Percentiles rank a stretch among this genome's conserved stretches.
Conservation (phyloP, 192 early-diverging fungal genomes). For the Gaertneriomyces semiglobifer region DNA sequence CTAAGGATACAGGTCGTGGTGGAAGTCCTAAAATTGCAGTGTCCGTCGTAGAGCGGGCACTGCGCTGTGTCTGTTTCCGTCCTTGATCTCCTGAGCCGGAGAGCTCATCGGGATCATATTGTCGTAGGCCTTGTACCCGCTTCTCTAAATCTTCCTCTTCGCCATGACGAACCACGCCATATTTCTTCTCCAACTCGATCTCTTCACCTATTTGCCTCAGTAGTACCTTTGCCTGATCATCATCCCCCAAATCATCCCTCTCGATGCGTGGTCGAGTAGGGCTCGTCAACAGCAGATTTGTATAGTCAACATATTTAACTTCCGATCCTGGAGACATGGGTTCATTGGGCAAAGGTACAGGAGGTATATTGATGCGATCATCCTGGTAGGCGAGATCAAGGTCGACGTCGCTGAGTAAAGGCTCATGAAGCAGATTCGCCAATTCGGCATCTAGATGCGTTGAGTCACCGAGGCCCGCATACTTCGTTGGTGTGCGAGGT, state of each 20-base stretch:
- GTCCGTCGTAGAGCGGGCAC: background rate
- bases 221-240: conserved; percentile 20
- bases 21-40: conserved; percentile 10
- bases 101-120: conserved; percentile 5
- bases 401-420: conserved; percentile 20
- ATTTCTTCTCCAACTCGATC: conserved; percentile 29
- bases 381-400: conserved; percentile 24
- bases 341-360: conserved; percentile 14
- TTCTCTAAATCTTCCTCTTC: conserved; percentile 15
- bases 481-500: background rate
- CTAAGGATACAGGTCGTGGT: conserved; percentile 7
- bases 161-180: background rate
- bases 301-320: conserved; percentile 34
- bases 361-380: conserved; percentile 24
- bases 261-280: conserved; percentile 11
- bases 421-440: background rate
- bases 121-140: conserved; percentile 17
- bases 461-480: background rate
- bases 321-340: background rate
- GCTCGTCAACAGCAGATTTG: conserved; percentile 36
- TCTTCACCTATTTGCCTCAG: conserved; percentile 23
- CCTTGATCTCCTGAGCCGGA: background rate
- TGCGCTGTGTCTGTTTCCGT: background rate
- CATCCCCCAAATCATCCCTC: conserved; percentile 1
- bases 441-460: conserved; percentile 20